Percentiles rank a stretch among this genome's conserved stretches.
Evolutionary conservation across 495 filamentous ascomycete species (phyloP).

Genomic region (Penicillium chermesinum): DNA sequence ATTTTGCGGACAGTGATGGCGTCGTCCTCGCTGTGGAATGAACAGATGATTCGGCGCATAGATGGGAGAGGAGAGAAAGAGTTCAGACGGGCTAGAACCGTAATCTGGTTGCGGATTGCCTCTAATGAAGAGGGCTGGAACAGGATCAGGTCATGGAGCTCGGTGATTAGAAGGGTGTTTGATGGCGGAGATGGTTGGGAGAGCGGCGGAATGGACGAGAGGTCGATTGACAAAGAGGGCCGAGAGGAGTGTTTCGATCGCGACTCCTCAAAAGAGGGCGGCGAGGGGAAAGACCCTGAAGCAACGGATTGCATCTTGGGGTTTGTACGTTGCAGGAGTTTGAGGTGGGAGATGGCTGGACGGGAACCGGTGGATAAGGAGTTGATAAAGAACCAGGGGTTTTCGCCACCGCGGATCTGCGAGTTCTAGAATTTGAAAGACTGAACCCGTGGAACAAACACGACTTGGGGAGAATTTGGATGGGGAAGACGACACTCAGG

Average conservation of each 20-base stretch:
- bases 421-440: not conserved
- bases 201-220: slow-evolving; percentile 73
- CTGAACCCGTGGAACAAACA: not conserved
- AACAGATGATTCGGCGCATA: slow-evolving; percentile 85
- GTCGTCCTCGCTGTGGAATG: slow-evolving; percentile 68
- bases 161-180: slow-evolving; percentile 90
- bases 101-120: slow-evolving; percentile 67
- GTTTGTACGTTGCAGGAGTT: not conserved
- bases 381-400: not conserved
- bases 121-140: slow-evolving; percentile 75
- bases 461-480: not conserved
- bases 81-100: slow-evolving; percentile 63
- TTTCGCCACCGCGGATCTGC: not conserved
- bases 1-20: slow-evolving; percentile 67
- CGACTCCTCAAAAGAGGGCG: not conserved
- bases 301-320: slow-evolving; percentile 6
- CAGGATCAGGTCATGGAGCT: slow-evolving; percentile 70
- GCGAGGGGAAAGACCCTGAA: not conserved
- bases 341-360: not conserved
- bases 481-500: not conserved
- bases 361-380: not conserved
- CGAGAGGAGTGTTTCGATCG: slow-evolving; percentile 14
- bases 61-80: slow-evolving; percentile 89
- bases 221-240: slow-evolving; percentile 70
- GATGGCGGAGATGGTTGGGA: slow-evolving; percentile 75